Conservation (phyloP, 2,329 filamentous ascomycete genomes). For the Sporothrix brunneoviolacea region DNA sequence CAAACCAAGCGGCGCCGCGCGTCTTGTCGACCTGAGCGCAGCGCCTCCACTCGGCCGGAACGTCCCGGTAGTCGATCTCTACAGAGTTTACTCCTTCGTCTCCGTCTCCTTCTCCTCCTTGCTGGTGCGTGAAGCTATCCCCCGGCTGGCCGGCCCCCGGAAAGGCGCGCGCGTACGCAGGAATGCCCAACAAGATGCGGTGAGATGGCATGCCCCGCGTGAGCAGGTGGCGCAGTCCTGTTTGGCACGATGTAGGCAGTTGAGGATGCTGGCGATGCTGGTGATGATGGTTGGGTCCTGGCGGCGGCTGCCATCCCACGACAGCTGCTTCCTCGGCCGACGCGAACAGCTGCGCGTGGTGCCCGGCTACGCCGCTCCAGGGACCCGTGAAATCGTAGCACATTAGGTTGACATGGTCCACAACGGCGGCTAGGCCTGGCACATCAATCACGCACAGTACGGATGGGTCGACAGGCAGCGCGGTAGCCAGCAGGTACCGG, state of each 20-base stretch:
- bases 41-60: constrained; percentile 33
- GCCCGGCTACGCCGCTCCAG: constrained; percentile 54
- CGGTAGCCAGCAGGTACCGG: constrained; percentile 51
- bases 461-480: constrained; percentile 57
- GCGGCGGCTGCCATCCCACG: neutral
- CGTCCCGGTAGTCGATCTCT: constrained; percentile 56
- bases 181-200: constrained; percentile 58
- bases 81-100: constrained; percentile 26
- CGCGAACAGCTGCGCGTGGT: constrained; percentile 56
- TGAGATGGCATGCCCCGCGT: constrained; percentile 45
- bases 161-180: constrained; percentile 58
- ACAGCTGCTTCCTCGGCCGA: constrained; percentile 21
- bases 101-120: too few relatives aligned
- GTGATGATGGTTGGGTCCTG: neutral
- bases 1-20: constrained; percentile 50
- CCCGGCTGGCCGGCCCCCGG: constrained; percentile 46
- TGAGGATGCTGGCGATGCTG: constrained; percentile 19
- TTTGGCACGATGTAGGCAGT: constrained; percentile 42
- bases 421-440: constrained; percentile 38
- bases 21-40: constrained; percentile 19
- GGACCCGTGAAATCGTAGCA: constrained; percentile 61
- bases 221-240: constrained; percentile 48
- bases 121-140: constrained; percentile 35
- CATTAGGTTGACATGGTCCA: constrained; percentile 63
- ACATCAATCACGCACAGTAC: constrained; percentile 55